Base-by-base conservation (phyloP, 2,329 filamentous ascomycete genomes). In the Daldinia eschscholtzii region DNA sequence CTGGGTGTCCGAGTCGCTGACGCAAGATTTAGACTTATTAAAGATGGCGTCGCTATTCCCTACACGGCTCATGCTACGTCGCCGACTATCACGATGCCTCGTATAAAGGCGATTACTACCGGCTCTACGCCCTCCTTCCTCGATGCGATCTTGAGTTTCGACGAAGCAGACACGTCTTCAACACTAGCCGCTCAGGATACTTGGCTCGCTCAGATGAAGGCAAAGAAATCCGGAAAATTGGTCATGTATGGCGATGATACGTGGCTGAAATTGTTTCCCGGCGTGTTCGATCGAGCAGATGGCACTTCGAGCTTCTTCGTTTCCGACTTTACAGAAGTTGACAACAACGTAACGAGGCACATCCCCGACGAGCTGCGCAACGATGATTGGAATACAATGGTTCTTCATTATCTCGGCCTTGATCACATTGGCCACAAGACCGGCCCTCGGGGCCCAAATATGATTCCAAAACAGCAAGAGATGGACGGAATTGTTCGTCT, bases 241-340 rank as follows among this genome's bases (percentile, higher is more conserved):
- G 84, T 98, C 78, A 96, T 99, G 91, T 98, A 96, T 77, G 96
- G 96, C 56, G 96, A 99, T 77, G 96, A 99, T 79, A 99, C 96
- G 20, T 99, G 96, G 97, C 83, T 99, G 74, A 98, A 98, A 83
- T 85, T 99, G 13, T 99, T 99, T 75, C 96, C 96, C 0, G 89
- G 88, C 15, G 93, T 92, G 55, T 99, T 99, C 82, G 89, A 91
- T 73, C 90, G 94, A 44, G 86, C 90, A 57, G 97, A 99, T 80
- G 96, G 97, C 55, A 99, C 96, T 1, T 94, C 94, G 64, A 98
- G 95, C 82, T 99, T 99, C 80, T 99, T 98, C 80, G 96, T 99
- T 74, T 94, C 96, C 80, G 96, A 99, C 80, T 99, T 98, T 77
- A 97, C 93, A 57, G 94, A 99, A 83, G 97, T 99, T 72, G 96